Base-by-base conservation (phyloP, 192 early-diverging fungal species). In the Phycomyces blakesleeanus region DNA sequence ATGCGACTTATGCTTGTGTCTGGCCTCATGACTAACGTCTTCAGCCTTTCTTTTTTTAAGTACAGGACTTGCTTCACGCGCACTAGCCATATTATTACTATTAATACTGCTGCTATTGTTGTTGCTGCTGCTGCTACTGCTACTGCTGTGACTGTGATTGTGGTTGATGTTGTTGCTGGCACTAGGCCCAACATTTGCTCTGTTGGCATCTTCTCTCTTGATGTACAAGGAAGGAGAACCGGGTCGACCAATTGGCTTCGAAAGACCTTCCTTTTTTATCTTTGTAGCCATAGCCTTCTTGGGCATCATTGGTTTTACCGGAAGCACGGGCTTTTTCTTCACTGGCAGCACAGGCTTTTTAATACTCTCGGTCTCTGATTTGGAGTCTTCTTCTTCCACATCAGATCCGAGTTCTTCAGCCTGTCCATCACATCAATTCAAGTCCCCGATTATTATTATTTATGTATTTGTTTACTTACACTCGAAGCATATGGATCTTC, bases 401-500 rank as follows among this genome's bases (percentile, higher is more conserved):
- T 53, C 62, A 26, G 34, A 63, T 38, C 64, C 57, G 20, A 63
- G 50, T 14, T 63, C 63, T 55, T 66, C 63, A 37, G 26, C 51
- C 50, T 67, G 37, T 40, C 51, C 59, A 51, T 10, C 49, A 51
- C 25, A 24, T 52, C 21, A 20, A 52, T 59, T 42, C n/a, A 42
- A 18, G 22, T 63, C 61, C 51, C 66, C 9, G 41, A 53, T 61
- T 26, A 26, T 34, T 61, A 27, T 37, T 37, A 49, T 12, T 9
- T 49, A 53, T 64, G 0, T 27, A 57, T 20, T n/a, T 15, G 49
- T 10, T 29, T 56, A 66, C 74, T 63, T 63, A 76, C 79, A 67
- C 78, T 78, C 51, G 74, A 76, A 1, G 76, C 78, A 75, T 87
- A 84, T 1, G 81, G 79, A 76, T 81, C 80, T 20, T 63, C 67